These are phyloP conservation scores for Backusella tuberculispora DNA, from an alignment of 192 early-diverging fungal species.

Conservation along the genomic window DNA sequence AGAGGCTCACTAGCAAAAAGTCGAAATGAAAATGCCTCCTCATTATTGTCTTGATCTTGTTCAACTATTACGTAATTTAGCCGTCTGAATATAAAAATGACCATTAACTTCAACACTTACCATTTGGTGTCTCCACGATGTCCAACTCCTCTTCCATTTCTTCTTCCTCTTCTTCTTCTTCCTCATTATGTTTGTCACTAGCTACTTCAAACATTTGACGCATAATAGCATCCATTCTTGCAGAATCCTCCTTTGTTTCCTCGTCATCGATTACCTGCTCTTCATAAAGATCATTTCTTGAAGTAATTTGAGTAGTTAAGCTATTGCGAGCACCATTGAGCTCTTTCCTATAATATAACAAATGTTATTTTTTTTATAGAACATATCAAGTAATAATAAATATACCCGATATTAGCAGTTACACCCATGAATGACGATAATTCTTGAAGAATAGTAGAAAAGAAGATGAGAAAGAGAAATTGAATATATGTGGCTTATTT, in stretches of 20 bases:
- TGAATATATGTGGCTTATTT: too few species aligned
- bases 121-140: neutral
- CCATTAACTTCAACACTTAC: neutral
- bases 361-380: neutral
- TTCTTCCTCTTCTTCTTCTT: neutral
- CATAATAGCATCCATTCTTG: slow-evolving; percentile 27
- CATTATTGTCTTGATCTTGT: neutral
- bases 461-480: neutral
- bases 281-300: slow-evolving; percentile 18
- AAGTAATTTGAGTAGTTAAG: neutral
- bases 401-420: neutral
- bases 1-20: slow-evolving; percentile 32
- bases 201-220: slow-evolving; percentile 15
- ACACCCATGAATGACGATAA: too few species aligned
- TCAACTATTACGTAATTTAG: neutral
- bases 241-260: neutral
- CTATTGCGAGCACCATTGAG: neutral
- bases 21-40: slow-evolving; percentile 27
- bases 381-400: neutral
- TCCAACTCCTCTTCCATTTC: neutral
- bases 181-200: neutral
- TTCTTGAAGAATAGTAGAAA: neutral
- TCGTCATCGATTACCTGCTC: neutral
- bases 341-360: neutral
- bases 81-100: neutral